Evolutionary conservation across 2,329 filamentous ascomycete species (phyloP).

Genomic region (Epichloe coenophiala): DNA sequence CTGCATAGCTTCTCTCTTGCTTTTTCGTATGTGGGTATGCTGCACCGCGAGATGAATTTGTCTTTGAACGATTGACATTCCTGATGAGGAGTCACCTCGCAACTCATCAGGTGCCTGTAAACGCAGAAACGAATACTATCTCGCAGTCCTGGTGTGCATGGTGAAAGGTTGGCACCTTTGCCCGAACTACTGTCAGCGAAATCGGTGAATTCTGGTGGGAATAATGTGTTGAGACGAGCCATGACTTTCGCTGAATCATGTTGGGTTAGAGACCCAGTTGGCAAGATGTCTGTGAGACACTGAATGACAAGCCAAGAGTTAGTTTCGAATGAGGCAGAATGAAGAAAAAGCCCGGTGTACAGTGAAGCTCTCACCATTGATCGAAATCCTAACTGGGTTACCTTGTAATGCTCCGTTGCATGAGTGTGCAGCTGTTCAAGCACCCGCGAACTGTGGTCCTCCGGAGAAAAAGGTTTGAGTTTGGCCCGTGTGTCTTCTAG

Average conservation of each 20-base stretch:
- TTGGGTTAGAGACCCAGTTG: conserved; percentile 2
- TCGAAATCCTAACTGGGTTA: conserved; percentile 21
- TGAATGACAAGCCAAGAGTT: not conserved
- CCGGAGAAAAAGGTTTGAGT: conserved; percentile 5
- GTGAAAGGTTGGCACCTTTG: conserved; percentile 14
- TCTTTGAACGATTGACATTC: conserved; percentile 14
- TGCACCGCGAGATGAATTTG: conserved; percentile 21
- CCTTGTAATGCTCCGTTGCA: conserved; percentile 15
- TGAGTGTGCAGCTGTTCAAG: conserved; percentile 19
- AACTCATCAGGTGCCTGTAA: conserved; percentile 20
- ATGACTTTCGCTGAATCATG: conserved; percentile 14
- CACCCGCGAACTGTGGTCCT: conserved; percentile 9
- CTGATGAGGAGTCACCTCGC: conserved; percentile 9
- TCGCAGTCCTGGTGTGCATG: conserved; percentile 17
- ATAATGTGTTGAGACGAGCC: conserved; percentile 23
- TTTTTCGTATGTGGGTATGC: conserved; percentile 16
- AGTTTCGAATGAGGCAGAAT: not conserved
- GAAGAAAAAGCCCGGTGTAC: not conserved
- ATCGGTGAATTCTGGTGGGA: conserved; percentile 14
- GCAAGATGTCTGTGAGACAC: conserved; percentile 2
- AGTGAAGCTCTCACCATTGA: conserved; percentile 14
- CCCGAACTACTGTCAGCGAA: conserved; percentile 8
- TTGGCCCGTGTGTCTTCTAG: conserved; percentile 11
- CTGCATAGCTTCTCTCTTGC: conserved; percentile 16
- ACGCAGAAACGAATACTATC: conserved; percentile 22